These are phyloP conservation scores for Xylariales sp. DNA, from an alignment of 2,329 filamentous ascomycete species.

Conservation along the genomic window DNA sequence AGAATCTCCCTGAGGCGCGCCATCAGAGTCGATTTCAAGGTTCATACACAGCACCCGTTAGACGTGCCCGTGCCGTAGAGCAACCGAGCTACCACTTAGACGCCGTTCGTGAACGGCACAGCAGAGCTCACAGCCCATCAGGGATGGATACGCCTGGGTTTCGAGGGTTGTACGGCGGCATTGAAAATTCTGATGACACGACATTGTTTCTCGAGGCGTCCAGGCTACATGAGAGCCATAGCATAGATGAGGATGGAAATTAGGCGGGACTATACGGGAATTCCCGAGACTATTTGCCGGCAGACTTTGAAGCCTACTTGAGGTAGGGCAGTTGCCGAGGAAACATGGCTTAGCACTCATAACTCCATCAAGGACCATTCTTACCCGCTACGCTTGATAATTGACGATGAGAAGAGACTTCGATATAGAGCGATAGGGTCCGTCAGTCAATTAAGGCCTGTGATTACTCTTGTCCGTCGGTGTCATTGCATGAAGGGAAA, in stretches of 20 bases:
- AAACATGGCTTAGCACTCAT: no score
- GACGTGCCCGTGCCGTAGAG: constrained; percentile 13
- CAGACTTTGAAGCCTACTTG: no score
- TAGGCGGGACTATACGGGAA: no score
- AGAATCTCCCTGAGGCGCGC: constrained; percentile 43
- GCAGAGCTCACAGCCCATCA: constrained; percentile 29
- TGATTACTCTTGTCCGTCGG: no score
- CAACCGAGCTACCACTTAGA: constrained; percentile 11
- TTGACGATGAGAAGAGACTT: no score
- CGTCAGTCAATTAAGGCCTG: no score
- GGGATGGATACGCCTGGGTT: constrained; percentile 40
- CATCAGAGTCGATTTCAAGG: constrained; percentile 39
- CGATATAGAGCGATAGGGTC: no score
- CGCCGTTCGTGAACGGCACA: constrained; percentile 8
- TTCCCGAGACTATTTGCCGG: no score
- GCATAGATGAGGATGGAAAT: constrained; percentile 6
- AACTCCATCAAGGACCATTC: no score
- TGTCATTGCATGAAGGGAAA: no score
- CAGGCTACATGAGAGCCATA: constrained; percentile 17
- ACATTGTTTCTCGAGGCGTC: constrained; percentile 22
- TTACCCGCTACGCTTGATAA: no score
- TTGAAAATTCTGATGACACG: constrained; percentile 43
- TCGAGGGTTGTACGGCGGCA: constrained; percentile 41
- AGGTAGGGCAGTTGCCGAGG: no score
- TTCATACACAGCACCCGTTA: constrained; percentile 38